Evolutionary conservation across 2,329 filamentous ascomycete species (phyloP).

Genomic region (Magnaporthiopsis incrustans): DNA sequence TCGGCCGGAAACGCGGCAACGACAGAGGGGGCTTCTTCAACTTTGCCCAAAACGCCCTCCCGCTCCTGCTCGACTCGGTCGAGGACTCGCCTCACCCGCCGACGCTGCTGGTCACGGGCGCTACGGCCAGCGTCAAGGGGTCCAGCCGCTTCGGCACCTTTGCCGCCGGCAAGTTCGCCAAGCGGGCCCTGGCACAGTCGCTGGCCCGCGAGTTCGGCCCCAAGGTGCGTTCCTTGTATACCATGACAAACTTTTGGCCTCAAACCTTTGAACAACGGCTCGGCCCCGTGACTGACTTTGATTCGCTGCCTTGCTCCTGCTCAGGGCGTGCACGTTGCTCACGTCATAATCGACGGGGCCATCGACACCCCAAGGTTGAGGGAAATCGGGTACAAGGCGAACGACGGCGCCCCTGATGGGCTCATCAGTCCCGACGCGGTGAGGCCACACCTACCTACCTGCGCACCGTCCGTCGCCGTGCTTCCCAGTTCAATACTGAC

Average conservation of each 20-base stretch:
- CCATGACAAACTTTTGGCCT: not conserved
- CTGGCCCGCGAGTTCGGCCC: constrained; percentile 80
- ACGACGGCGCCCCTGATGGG: constrained; percentile 39
- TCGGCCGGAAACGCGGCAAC: too few relatives aligned
- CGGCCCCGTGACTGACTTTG: not conserved
- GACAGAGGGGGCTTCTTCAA: constrained; percentile 59
- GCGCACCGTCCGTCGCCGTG: not conserved
- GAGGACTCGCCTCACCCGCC: constrained; percentile 55
- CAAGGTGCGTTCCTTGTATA: constrained; percentile 11
- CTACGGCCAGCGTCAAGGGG: constrained; percentile 71
- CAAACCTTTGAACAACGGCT: not conserved
- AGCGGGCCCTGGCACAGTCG: constrained; percentile 65
- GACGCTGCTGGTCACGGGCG: constrained; percentile 77
- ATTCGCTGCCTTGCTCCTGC: too few relatives aligned
- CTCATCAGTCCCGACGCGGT: constrained; percentile 72
- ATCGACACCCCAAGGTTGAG: constrained; percentile 74
- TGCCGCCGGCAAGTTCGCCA: constrained; percentile 71
- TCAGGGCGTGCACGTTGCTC: constrained; percentile 72
- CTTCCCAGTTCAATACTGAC: not conserved
- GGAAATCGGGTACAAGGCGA: constrained; percentile 28
- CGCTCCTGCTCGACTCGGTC: constrained; percentile 58
- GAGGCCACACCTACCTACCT: constrained; percentile 25
- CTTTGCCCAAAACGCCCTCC: constrained; percentile 66
- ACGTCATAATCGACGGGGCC: constrained; percentile 75
- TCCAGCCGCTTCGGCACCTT: constrained; percentile 63